These are phyloP conservation scores for Colletotrichum navitas DNA, from an alignment of 2,329 filamentous ascomycete species.

Conservation along the genomic window DNA sequence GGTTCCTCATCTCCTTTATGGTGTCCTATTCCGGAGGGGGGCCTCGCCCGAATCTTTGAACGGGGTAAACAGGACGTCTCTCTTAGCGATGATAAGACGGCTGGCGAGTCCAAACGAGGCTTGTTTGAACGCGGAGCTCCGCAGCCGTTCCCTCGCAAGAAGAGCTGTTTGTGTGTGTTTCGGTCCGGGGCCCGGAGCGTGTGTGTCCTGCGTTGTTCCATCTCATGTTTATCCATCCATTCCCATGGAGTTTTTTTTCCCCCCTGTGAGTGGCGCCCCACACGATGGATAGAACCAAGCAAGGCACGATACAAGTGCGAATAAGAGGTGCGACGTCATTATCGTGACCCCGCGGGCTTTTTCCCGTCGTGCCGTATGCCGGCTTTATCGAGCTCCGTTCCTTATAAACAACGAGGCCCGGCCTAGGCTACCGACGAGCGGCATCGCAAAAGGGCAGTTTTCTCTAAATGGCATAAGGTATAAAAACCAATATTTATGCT, in stretches of 20 bases:
- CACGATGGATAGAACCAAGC: not conserved
- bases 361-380: not conserved
- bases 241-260: not conserved
- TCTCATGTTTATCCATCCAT: constrained; percentile 32
- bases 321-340: constrained; percentile 17
- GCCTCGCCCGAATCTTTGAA: not conserved
- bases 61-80: not conserved
- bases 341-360: not conserved
- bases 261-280: not conserved
- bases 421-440: too few species aligned
- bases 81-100: not conserved
- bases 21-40: not conserved
- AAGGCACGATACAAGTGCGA: not conserved
- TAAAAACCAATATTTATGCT: too few species aligned
- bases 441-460: too few species aligned
- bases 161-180: not conserved
- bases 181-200: constrained; percentile 17
- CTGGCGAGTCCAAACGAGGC: too few species aligned
- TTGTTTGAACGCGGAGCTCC: not conserved
- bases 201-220: constrained; percentile 27
- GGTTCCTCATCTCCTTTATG: not conserved
- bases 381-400: not conserved
- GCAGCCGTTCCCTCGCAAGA: not conserved
- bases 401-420: not conserved
- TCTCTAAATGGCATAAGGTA: too few species aligned